Conservation (phyloP, 148 eudicot genomes). For the Arbutus unedo region DNA sequence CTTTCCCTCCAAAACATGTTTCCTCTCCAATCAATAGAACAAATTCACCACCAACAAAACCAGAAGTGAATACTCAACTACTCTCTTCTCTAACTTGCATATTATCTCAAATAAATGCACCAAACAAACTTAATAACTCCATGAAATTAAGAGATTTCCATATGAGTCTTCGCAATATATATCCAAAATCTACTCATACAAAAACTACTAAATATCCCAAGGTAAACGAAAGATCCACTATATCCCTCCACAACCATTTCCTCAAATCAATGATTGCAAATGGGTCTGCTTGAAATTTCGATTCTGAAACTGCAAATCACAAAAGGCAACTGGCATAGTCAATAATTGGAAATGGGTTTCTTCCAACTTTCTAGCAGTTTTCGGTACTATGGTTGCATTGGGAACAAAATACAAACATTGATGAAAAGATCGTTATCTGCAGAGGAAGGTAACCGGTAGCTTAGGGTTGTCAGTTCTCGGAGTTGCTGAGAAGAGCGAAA, state of each 20-base stretch:
- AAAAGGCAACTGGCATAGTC: background rate
- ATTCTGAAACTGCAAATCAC: background rate
- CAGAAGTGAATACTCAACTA: background rate
- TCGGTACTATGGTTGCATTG: background rate
- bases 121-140: conserved; percentile 11
- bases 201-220: background rate
- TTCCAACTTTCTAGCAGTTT: background rate
- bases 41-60: conserved; percentile 12
- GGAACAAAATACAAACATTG: background rate
- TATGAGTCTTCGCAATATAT: background rate
- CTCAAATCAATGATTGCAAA: background rate
- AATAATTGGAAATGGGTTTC: background rate
- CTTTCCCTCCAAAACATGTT: conserved; percentile 90
- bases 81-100: conserved; percentile 7
- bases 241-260: background rate
- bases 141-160: background rate
- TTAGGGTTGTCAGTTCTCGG: background rate
- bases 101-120: background rate
- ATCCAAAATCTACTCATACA: background rate
- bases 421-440: background rate
- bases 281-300: background rate
- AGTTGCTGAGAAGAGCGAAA: background rate
- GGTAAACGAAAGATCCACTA: background rate
- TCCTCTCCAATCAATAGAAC: conserved; percentile 3
- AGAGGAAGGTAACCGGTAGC: background rate